Base-by-base conservation (phyloP, 805 yeast genomes). In the Komagataella pastoris region DNA sequence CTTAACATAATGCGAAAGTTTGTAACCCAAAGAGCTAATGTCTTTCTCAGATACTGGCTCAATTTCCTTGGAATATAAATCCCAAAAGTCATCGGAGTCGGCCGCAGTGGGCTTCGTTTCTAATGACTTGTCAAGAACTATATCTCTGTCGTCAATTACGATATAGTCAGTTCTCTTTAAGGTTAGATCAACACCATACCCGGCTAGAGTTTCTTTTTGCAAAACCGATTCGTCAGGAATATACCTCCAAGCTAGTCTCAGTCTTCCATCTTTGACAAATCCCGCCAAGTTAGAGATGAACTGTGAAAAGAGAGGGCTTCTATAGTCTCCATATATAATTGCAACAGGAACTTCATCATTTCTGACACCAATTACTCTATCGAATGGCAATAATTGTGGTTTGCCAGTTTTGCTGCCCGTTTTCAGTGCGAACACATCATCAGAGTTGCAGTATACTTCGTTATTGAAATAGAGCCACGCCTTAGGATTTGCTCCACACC, bases 381-480 rank as follows among this genome's bases (percentile, higher is more conserved):
- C 97, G 54, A 77, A 75, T 0, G 79, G 70, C 3, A 67, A 47
- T 14, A 67, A 24, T 5, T 57, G 47, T 1, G 64, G 59, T 3
- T 55, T 56, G 2, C 53, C 56, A 7, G 49, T 49, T 5, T 61
- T 58, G n/a, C 68, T 66, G 23, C 70, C 69, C 0, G 88, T 77
- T 62, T 84, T 83, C 52, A 93, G 70, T 2, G 97, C 95, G 63
- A 79, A 93, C 1, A 88, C 75, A 53, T 85, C 95, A 52, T 79
- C 86, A 2, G 82, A 69, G 7, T 83, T 77, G 58, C 89, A 81
- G 59, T 82, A 83, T 2, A 73, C 62, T 23, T 71, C 70, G 49
- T 76, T 76, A 53, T 82, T 79, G 55, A 72, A 72, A 52, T 68
- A 60, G 6, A 81, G 62, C 76, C 86, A 82, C 1, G 79, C 70